Conservation (phyloP, 345 rosid species). For the Dimocarpus longan region DNA sequence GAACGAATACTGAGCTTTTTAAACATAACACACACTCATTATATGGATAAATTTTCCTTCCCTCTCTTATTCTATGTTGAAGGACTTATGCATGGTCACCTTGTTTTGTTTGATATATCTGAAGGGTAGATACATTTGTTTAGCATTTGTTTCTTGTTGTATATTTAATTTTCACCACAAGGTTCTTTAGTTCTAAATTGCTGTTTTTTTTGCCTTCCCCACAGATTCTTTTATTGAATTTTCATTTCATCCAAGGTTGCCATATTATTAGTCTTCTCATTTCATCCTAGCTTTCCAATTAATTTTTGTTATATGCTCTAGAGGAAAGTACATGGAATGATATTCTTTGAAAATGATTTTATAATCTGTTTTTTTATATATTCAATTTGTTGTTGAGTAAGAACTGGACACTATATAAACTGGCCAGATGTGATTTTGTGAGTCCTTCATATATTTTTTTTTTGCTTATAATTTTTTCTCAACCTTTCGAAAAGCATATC, state of each 20-base stretch:
- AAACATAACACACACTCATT: background rate
- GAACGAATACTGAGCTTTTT: constrained; percentile 11
- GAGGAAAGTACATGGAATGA: background rate
- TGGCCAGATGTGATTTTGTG: background rate
- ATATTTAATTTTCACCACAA: background rate
- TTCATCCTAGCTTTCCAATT: background rate
- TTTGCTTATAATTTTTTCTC: background rate
- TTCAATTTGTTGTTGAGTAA: background rate
- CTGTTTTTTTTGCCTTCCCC: background rate
- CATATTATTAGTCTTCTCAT: background rate
- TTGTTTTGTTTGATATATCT: background rate
- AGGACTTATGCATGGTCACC: background rate
- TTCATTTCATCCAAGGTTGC: background rate
- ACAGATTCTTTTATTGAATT: background rate
- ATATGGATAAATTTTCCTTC: background rate
- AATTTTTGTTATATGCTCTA: background rate
- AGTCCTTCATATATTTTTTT: background rate
- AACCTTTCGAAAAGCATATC: background rate
- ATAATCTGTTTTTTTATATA: background rate
- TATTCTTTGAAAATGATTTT: background rate
- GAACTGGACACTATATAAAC: background rate
- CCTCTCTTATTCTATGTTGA: constrained; percentile 9
- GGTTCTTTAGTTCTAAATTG: background rate
- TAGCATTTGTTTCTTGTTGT: background rate
- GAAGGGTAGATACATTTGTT: background rate